Evolutionary conservation across 768 basidiomycete genomes (phyloP).

Genomic region (Fomitopsis pulvina): DNA sequence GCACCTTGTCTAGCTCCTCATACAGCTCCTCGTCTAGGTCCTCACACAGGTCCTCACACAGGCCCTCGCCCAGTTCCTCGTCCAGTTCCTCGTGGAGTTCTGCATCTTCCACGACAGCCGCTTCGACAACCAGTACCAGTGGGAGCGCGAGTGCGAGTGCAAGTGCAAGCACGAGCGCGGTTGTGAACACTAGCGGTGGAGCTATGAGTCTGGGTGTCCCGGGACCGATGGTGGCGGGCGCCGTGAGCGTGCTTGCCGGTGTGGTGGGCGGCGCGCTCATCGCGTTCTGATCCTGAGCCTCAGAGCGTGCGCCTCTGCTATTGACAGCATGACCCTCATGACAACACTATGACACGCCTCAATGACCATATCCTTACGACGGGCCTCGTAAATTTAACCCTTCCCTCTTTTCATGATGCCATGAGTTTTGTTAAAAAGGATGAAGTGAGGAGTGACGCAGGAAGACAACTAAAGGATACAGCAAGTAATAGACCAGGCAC

Average conservation of each 20-base stretch:
- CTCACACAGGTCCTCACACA: background rate
- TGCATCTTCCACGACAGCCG: background rate
- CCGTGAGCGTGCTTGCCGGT: conserved; percentile 12
- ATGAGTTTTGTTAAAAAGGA: background rate
- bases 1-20: background rate
- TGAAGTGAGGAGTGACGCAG: background rate
- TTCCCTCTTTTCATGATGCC: background rate
- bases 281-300: conserved; percentile 9
- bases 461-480: background rate
- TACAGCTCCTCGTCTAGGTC: conserved; percentile 1
- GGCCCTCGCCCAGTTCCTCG: too few species aligned
- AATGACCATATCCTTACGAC: background rate
- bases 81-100: background rate
- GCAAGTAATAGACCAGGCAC: background rate
- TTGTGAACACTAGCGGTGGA: conserved; percentile 6
- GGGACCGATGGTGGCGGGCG: conserved; percentile 9
- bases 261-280: conserved; percentile 13
- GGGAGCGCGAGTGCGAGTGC: too few species aligned
- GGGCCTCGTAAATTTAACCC: background rate
- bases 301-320: background rate
- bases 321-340: background rate
- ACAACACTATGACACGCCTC: background rate
- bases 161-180: background rate
- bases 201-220: conserved; percentile 9
- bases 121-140: conserved; percentile 1